Evolutionary conservation across 2,329 filamentous ascomycete species (phyloP), one percentile per base, ranked within the genome.

Genomic region (Ophidiomyces ophidiicola): DNA sequence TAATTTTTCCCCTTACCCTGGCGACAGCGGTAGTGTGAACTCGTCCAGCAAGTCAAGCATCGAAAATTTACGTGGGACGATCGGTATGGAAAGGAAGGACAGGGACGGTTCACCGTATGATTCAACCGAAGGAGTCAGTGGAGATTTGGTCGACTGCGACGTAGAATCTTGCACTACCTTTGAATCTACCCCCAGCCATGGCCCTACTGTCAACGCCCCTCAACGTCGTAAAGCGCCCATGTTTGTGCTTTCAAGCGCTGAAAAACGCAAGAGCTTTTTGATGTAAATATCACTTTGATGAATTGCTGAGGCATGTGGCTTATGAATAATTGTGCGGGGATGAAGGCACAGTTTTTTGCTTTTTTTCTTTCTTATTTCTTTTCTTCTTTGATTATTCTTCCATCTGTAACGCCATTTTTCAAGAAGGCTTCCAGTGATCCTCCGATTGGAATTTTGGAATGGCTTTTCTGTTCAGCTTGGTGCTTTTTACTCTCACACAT

Each of bases 71-170:
- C 80, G 81, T 49, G 83, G 84, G 44, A 86, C 85, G 35, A 93
- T 93, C 54, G 85, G 85, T 39, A 90, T 82, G 2, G 82, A 93
- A 61, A 78, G 84, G 44, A 87, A 87, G 49, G 77, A 83, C 59
- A 82, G 79, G 12, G 41, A 31, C 4, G n/a, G 11, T 3, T 36
- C 33, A 4, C 32, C 26, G 14, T 20, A 23, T 19, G 17, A 11
- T 26, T 32, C 23, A 10, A 28, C 17, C 12, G 39, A 11, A 15
- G 21, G 25, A 35, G 14, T 21, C 7, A 18, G 25, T 23, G 31
- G 31, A 6, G 29, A 31, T 6, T 17, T 28, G 15, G 31, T 17
- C 12, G 38, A 31, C 4, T n/a, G 24, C 14, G 25, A 19, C 3
- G 32, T 23, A 7, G 18, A 21, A 50, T 53, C 42, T 48, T 44